Evolutionary conservation across 805 yeast genomes (phyloP).

Genomic region (Soucietia sequanensis): DNA sequence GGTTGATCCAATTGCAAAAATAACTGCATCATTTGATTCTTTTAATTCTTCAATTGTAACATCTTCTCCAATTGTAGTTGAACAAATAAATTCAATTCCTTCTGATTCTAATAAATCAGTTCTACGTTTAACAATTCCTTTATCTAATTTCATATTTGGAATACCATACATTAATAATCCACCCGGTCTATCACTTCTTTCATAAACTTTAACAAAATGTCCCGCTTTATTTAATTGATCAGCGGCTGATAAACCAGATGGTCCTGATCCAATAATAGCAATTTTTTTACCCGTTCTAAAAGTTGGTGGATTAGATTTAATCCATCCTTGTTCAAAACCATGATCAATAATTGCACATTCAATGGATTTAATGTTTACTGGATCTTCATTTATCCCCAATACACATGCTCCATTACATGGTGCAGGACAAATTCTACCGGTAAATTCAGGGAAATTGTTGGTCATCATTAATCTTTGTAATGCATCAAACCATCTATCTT

Average conservation of each 20-base stretch:
- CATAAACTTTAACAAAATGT: constrained; percentile 86
- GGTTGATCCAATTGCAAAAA: constrained; percentile 91
- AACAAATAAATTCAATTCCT: constrained; percentile 77
- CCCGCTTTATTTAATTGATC: constrained; percentile 98
- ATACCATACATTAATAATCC: constrained; percentile 98
- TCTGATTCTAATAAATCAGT: constrained; percentile 86
- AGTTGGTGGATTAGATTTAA: constrained; percentile 76
- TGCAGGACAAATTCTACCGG: constrained; percentile 98
- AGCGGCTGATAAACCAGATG: constrained; percentile 95
- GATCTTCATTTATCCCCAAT: constrained; percentile 87
- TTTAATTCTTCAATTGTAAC: constrained; percentile 69
- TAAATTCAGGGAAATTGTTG: constrained; percentile 97
- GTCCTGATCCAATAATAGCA: constrained; percentile 95
- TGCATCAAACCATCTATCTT: constrained; percentile 94
- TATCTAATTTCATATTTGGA: constrained; percentile 98
- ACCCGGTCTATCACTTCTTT: constrained; percentile 93
- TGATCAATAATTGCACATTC: constrained; percentile 96
- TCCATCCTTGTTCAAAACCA: constrained; percentile 97
- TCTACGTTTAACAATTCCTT: constrained; percentile 89
- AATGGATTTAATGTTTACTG: constrained; percentile 94
- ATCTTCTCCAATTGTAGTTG: constrained; percentile 83
- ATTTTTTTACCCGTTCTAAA: constrained; percentile 80
- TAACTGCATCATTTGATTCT: constrained; percentile 71
- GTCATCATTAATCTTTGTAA: constrained; percentile 90
- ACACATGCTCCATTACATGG: constrained; percentile 98